Percentiles rank a stretch among this genome's conserved stretches.
phyloP scores from a whole-genome alignment of 352 stramenopile genomes.

The Blastocystis sp. region DNA sequence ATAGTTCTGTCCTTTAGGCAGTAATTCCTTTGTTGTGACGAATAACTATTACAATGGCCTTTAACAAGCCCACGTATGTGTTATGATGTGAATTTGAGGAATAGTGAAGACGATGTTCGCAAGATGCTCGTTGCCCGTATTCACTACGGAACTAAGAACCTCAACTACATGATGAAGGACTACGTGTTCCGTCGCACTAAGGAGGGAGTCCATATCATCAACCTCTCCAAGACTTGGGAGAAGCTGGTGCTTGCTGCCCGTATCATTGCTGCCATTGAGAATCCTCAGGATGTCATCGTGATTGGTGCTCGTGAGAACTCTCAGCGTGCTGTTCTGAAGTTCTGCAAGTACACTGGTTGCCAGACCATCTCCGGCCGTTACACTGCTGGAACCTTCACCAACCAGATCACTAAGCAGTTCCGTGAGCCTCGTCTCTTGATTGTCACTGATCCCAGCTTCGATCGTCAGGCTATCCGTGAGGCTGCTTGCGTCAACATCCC shows the following conservation, averaged over 20 bases:
- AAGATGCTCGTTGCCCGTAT: slow-evolving; percentile 43
- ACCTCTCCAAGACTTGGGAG: slow-evolving; percentile 99
- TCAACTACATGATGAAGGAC: slow-evolving; percentile 92
- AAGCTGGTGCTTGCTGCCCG: slow-evolving; percentile 97
- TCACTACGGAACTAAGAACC: slow-evolving; percentile 74
- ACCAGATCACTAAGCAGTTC: slow-evolving; percentile 99
- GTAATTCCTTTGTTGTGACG: slow-evolving; percentile 52
- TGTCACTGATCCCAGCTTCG: slow-evolving; percentile 95
- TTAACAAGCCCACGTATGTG: slow-evolving; percentile 56
- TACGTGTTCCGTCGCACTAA: slow-evolving; percentile 99
- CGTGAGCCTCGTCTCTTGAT: slow-evolving; percentile 95
- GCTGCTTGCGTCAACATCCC: slow-evolving; percentile 98
- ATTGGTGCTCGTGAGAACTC: slow-evolving; percentile 96
- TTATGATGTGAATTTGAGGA: neutral
- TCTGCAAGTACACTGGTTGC: slow-evolving; percentile 95
- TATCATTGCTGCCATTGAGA: slow-evolving; percentile 98
- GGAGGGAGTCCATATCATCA: slow-evolving; percentile 98
- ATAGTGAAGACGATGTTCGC: slow-evolving; percentile 59
- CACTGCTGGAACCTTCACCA: slow-evolving; percentile 99
- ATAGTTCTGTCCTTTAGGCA: neutral
- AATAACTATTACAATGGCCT: slow-evolving; percentile 52
- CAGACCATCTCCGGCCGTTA: slow-evolving; percentile 94
- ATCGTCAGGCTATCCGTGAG: slow-evolving; percentile 91
- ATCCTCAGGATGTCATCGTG: slow-evolving; percentile 95
- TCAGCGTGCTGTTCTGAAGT: slow-evolving; percentile 98